Evolutionary conservation across 768 basidiomycete species (phyloP), one percentile per base, ranked within the genome.

Genomic region (Austroboletus eburneus): DNA sequence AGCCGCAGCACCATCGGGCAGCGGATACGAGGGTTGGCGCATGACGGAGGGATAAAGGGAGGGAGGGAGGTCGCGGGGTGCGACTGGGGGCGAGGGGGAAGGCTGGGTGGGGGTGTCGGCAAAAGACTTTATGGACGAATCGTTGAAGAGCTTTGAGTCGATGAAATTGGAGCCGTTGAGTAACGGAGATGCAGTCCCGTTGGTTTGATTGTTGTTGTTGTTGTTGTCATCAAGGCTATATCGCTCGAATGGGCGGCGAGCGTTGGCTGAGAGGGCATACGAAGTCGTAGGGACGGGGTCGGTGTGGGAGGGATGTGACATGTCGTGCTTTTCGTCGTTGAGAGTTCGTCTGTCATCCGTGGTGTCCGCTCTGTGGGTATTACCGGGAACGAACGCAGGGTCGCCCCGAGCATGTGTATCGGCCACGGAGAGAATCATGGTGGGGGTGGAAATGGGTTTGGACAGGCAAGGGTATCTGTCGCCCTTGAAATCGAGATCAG

Each of bases 401-500:
- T 50, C 50, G 34, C 52, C 52, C 52, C 69, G 67, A 42, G 53
- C 43, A 22, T 57, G 55, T 25, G 55, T 56, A 49, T 65, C 66
- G 23, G 59, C 43, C 43, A 62, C 50, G 5, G 61, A 54, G 47
- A 56, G 55, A 20, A 63, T 54, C 64, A 72, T 65, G 33, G 62
- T 45, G 45, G 64, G 59, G 25, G 60, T 63, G 38, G 58, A 56
- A 35, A 51, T 48, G 39, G 42, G 54, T 27, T 57, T 59, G 23
- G 58, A 46, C 17, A 70, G 57, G 39, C 69, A 46, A 16, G 76
- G 69, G 54, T 84, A 83, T 59, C 83, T 73, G 59, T 76, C 77
- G 69, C 84, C 84, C 57, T 74, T 72, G 63, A 79, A 75, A 65
- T 82, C 80, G 51, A 79, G 71, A 47, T 83, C 83, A 46, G 76